These are phyloP conservation scores for Claviceps sp. DNA, from an alignment of 2,329 filamentous ascomycete genomes.

Conservation along the genomic window DNA sequence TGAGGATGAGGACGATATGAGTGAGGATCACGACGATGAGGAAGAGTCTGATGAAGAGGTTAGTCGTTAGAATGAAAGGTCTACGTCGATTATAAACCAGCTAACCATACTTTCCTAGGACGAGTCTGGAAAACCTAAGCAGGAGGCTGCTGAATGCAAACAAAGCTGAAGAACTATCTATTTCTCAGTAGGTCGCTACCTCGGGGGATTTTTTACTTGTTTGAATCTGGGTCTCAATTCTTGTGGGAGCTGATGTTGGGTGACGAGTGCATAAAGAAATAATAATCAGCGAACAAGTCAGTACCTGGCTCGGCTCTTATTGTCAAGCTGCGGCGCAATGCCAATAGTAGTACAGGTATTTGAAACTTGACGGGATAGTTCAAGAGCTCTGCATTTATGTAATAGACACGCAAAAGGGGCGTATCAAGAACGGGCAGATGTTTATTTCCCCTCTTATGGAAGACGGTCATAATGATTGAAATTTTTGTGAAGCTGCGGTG, in stretches of 20 bases:
- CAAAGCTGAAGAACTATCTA: constrained; percentile 51
- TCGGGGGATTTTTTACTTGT: not conserved
- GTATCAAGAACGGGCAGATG: constrained; percentile 3
- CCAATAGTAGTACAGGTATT: not conserved
- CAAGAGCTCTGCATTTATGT: constrained; percentile 6
- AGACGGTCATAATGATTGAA: too few relatives aligned
- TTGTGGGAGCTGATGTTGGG: not conserved
- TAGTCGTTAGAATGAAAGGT: constrained; percentile 17
- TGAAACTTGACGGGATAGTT: not conserved
- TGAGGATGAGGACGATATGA: constrained; percentile 78
- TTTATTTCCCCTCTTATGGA: not conserved
- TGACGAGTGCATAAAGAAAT: constrained; percentile 2
- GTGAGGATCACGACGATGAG: constrained; percentile 73
- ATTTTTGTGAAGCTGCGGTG: too few relatives aligned
- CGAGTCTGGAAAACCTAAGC: constrained; percentile 79
- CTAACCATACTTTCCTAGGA: constrained; percentile 39
- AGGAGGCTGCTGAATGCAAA: constrained; percentile 92
- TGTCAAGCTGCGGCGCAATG: not conserved
- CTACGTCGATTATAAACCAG: constrained; percentile 6
- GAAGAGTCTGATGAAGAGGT: constrained; percentile 71
- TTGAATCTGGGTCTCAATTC: not conserved
- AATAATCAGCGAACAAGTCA: constrained; percentile 2
- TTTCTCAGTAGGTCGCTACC: not conserved
- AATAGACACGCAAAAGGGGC: constrained; percentile 8
- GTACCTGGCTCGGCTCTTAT: not conserved